A percentile compares a stretch with the other conserved stretches of the same genome.
Conservation (phyloP, 208 protist species). For the Acanthamoeba triangularis region DNA sequence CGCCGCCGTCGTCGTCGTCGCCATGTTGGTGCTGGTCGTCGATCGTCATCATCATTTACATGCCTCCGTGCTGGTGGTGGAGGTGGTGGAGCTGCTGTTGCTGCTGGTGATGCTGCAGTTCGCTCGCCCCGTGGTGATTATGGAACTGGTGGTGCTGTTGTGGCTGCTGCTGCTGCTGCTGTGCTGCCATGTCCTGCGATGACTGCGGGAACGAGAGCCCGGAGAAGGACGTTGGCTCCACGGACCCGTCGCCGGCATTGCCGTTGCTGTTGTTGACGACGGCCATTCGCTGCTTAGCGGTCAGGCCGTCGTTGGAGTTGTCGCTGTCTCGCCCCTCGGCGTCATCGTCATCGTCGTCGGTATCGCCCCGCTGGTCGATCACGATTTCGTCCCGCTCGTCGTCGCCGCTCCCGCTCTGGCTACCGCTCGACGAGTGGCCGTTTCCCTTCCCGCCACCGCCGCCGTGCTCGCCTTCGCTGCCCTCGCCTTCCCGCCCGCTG, state of each 20-base stretch:
- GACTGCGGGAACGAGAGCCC: neutral
- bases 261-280: neutral
- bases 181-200: too few relatives aligned
- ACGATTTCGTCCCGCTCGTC: neutral
- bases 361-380: neutral
- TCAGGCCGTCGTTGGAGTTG: conserved; percentile 20
- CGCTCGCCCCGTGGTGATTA: neutral
- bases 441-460: neutral
- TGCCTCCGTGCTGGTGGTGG: neutral
- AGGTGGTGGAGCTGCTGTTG: neutral
- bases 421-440: neutral
- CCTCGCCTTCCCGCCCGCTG: conserved; percentile 22
- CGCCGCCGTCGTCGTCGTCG: neutral
- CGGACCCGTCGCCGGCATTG: neutral
- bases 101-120: neutral
- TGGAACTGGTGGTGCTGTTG: neutral
- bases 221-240: neutral
- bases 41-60: neutral
- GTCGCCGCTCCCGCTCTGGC: conserved; percentile 11
- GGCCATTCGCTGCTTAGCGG: conserved; percentile 1
- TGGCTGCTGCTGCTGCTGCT: neutral
- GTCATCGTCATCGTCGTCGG: neutral
- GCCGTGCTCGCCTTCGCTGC: neutral
- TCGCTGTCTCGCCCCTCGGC: conserved; percentile 40
- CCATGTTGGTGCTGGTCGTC: neutral